phyloP scores from a whole-genome alignment of 768 basidiomycete genomes.

The Tylopilus sp. region DNA sequence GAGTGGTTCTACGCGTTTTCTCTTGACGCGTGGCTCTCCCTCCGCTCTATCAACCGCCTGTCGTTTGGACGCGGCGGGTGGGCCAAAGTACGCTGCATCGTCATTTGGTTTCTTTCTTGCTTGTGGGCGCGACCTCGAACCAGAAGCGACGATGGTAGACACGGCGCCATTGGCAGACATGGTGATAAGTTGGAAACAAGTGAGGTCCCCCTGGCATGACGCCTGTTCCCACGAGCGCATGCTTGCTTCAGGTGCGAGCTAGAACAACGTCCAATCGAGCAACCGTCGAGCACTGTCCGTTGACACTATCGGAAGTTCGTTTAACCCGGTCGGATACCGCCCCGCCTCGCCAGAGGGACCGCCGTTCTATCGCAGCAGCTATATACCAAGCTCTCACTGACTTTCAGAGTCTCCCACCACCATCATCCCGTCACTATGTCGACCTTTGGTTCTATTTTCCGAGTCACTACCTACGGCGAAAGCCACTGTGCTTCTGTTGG shows the following conservation, averaged over 20 bases:
- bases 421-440: slow-evolving; percentile 57
- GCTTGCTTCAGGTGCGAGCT: neutral
- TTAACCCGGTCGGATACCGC: slow-evolving; percentile 25
- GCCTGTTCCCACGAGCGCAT: slow-evolving; percentile 21
- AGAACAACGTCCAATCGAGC: neutral
- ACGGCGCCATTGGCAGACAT: slow-evolving; percentile 27
- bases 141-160: slow-evolving; percentile 31
- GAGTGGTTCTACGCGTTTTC: slow-evolving; percentile 60
- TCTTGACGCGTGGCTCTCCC: slow-evolving; percentile 70
- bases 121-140: slow-evolving; percentile 61
- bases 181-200: neutral
- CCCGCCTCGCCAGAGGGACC: slow-evolving; percentile 18
- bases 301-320: slow-evolving; percentile 6
- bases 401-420: too few species aligned
- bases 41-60: slow-evolving; percentile 65
- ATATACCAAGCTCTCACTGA: slow-evolving; percentile 10
- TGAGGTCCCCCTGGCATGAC: slow-evolving; percentile 3
- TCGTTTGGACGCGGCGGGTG: slow-evolving; percentile 57
- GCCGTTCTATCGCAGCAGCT: slow-evolving; percentile 2
- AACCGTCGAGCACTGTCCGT: neutral
- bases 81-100: slow-evolving; percentile 69
- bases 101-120: slow-evolving; percentile 61
- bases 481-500: slow-evolving; percentile 97
- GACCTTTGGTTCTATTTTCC: slow-evolving; percentile 86
- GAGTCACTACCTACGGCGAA: slow-evolving; percentile 97